These are phyloP conservation scores for Starmerella scarabaei DNA, from an alignment of 805 yeast genomes.

Conservation along the genomic window DNA sequence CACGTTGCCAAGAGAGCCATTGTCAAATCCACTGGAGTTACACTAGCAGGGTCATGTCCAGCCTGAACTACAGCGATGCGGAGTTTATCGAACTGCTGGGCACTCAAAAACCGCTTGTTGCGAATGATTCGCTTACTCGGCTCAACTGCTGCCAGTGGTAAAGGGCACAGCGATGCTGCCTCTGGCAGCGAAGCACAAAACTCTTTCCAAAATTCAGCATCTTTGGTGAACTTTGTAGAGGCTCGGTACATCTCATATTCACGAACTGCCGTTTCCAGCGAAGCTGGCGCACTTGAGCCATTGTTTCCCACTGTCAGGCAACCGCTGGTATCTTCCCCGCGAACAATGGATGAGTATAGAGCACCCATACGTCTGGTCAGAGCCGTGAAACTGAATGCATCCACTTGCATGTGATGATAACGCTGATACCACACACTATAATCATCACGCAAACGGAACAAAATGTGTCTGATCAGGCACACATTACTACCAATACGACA, in stretches of 20 bases:
- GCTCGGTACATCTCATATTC: constrained; percentile 7
- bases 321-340: background rate
- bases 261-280: constrained; percentile 2
- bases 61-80: background rate
- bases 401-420: constrained; percentile 14
- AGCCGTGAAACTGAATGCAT: constrained; percentile 15
- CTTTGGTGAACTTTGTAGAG: constrained; percentile 6
- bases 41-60: background rate
- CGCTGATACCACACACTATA: constrained; percentile 14
- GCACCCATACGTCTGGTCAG: constrained; percentile 12
- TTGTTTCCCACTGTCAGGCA: background rate
- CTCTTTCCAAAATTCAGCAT: constrained; percentile 9
- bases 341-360: constrained; percentile 5
- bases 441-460: constrained; percentile 1
- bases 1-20: constrained; percentile 9
- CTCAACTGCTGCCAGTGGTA: constrained; percentile 4
- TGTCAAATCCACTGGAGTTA: constrained; percentile 3
- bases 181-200: constrained; percentile 6
- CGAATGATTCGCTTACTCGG: constrained; percentile 11
- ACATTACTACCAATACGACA: constrained; percentile 4
- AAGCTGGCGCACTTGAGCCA: background rate
- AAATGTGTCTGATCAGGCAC: constrained; percentile 2
- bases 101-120: background rate
- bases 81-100: background rate
- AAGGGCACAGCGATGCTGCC: background rate